Base-by-base conservation (phyloP, 208 protist genomes). In the Borovskyia barvae region DNA sequence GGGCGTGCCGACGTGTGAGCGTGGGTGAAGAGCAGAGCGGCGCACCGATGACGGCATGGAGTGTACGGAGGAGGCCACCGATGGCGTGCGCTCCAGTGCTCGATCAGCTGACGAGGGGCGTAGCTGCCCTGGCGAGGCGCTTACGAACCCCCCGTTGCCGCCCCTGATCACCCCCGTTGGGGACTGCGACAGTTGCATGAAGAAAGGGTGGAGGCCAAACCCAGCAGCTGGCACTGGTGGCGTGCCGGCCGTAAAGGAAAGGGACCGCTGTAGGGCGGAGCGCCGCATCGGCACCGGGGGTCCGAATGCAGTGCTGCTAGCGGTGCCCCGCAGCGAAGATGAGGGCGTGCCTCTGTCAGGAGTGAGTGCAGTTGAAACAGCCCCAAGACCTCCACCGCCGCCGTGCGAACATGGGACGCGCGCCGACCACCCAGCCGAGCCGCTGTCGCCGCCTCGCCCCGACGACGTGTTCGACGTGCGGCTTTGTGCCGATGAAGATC, bases 61-160 rank as follows among this genome's bases (percentile, higher is more conserved):
- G 61, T 67, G 58, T 43, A 49, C 50, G 5, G 56, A 68, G 28
- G 66, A 73, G 17, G 61, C 49, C 2, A 69, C 37, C 14, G 69
- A 75, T 3, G 62, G 45, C 1, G 69, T 75, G 37, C 69, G 55
- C 43, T 67, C 60, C 0, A 56, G 3, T 7, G 29, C n/a, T 9
- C 22, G 47, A n/a, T 20, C 20, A 26, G 47, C 22, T 6, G 47
- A 53, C 24, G n/a, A n/a, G n/a, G n/a, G n/a, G n/a, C n/a, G n/a
- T n/a, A n/a, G n/a, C n/a, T n/a, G n/a, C n/a, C n/a, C n/a, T n/a
- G n/a, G n/a, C n/a, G n/a, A n/a, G n/a, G n/a, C n/a, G n/a, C n/a
- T n/a, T n/a, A n/a, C n/a, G n/a, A n/a, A n/a, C n/a, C n/a, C n/a
- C n/a, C n/a, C n/a, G n/a, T n/a, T n/a, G n/a, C n/a, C n/a, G n/a